Percentiles rank a stretch among this genome's conserved stretches.
Evolutionary conservation across 179 eudicot species (phyloP).

Genomic region (Dionaea muscipula): DNA sequence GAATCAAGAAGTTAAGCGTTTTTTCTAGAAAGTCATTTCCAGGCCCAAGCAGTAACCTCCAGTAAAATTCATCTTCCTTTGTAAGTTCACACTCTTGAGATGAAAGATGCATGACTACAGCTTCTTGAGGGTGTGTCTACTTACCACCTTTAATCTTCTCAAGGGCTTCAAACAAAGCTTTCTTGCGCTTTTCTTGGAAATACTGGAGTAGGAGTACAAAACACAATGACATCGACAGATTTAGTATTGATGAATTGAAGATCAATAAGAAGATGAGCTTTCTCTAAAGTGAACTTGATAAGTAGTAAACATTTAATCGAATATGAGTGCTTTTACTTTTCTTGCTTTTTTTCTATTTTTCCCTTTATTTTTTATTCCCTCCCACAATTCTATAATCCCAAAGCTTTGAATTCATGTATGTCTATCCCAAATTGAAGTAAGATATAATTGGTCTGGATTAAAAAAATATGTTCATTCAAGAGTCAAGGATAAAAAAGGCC

Average conservation of each 20-base stretch:
- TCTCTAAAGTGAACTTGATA: background rate
- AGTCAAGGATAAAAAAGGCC: too few relatives aligned
- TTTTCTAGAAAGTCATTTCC: too few relatives aligned
- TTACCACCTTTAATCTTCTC: conserved; percentile 76
- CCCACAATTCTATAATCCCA: too few relatives aligned
- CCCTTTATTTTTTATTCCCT: too few relatives aligned
- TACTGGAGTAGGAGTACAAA: conserved; percentile 24
- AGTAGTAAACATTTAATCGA: background rate
- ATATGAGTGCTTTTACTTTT: background rate
- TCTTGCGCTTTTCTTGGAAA: conserved; percentile 37
- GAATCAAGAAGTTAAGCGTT: too few relatives aligned
- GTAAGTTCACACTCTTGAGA: background rate
- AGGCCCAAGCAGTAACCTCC: too few relatives aligned
- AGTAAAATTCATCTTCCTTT: background rate
- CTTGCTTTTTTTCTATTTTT: background rate
- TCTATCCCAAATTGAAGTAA: too few relatives aligned
- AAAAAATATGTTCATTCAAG: too few relatives aligned
- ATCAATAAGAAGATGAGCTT: background rate
- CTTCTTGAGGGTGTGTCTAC: background rate
- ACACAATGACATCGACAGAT: conserved; percentile 2
- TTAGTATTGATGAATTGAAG: background rate
- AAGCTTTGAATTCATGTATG: too few relatives aligned
- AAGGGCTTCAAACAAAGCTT: conserved; percentile 59
- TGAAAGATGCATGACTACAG: background rate
- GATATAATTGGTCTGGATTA: too few relatives aligned